phyloP scores from a whole-genome alignment of 2,329 filamentous ascomycete species.

The Penicillium sp. region DNA sequence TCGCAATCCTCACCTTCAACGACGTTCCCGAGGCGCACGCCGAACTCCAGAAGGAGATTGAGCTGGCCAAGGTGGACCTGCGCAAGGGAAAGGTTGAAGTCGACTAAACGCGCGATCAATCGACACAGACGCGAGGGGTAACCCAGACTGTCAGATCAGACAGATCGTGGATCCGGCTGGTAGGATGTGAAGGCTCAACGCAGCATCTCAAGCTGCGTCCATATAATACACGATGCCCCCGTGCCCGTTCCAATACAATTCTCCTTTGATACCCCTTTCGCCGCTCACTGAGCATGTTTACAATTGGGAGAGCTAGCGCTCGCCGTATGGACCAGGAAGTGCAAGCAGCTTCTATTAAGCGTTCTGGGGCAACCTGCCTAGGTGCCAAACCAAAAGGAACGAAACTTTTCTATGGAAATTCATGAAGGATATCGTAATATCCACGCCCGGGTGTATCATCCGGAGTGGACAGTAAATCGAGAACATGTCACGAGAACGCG shows the following conservation, averaged over 20 bases:
- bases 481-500: constrained; percentile 10
- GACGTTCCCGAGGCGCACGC: constrained; percentile 88
- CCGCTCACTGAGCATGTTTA: no score
- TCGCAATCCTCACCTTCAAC: constrained; percentile 94
- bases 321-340: neutral
- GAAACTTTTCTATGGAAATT: constrained; percentile 22
- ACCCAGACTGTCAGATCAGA: neutral
- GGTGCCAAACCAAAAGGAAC: constrained; percentile 2
- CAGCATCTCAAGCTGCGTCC: neutral
- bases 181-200: neutral
- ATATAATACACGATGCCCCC: constrained; percentile 13
- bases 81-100: constrained; percentile 46
- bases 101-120: constrained; percentile 32
- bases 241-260: constrained; percentile 17
- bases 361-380: neutral
- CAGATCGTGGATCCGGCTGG: neutral
- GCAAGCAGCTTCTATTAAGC: neutral
- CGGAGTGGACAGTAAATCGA: constrained; percentile 10
- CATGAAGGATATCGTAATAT: constrained; percentile 28
- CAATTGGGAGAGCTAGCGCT: no score
- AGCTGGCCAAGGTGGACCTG: constrained; percentile 46
- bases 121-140: neutral
- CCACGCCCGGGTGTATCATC: constrained; percentile 9
- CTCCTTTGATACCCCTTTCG: constrained; percentile 21
- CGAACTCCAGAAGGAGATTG: constrained; percentile 84